Evolutionary conservation across 148 eudicot species (phyloP).

Genomic region (Rhododendron griersonianum): DNA sequence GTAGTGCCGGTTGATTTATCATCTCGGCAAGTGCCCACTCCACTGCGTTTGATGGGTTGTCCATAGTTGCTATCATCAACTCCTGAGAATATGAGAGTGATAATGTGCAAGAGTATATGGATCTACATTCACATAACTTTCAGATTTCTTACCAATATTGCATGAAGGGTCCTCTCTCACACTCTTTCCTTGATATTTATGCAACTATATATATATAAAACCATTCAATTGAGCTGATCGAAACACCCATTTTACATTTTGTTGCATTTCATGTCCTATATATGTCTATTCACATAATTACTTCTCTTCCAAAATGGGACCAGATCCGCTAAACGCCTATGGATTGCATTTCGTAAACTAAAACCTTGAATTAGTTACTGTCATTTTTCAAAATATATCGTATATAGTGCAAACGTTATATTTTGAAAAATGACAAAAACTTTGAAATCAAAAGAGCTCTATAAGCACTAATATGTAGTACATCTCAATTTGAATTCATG

Average conservation of each 20-base stretch:
- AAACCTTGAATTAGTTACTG: too few species aligned
- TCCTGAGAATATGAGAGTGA: neutral
- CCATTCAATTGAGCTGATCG: too few species aligned
- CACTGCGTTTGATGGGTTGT: slow-evolving; percentile 9
- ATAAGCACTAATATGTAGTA: too few species aligned
- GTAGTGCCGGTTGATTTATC: neutral
- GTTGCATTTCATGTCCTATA: neutral
- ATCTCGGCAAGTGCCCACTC: slow-evolving; percentile 15
- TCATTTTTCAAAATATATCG: too few species aligned
- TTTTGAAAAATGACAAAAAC: too few species aligned
- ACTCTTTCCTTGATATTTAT: too few species aligned
- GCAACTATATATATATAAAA: neutral
- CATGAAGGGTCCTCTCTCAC: neutral
- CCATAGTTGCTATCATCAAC: slow-evolving; percentile 9
- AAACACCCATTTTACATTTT: neutral
- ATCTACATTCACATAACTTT: too few species aligned
- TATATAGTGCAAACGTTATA: too few species aligned
- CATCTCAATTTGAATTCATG: too few species aligned
- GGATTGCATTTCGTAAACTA: too few species aligned
- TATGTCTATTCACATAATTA: neutral
- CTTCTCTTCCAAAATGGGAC: neutral
- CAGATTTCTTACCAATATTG: neutral
- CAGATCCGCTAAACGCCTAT: too few species aligned
- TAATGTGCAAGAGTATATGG: neutral
- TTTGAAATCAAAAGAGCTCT: too few species aligned